phyloP scores from a whole-genome alignment of 2,329 filamentous ascomycete genomes.

The Simplicillium aogashimaense region DNA sequence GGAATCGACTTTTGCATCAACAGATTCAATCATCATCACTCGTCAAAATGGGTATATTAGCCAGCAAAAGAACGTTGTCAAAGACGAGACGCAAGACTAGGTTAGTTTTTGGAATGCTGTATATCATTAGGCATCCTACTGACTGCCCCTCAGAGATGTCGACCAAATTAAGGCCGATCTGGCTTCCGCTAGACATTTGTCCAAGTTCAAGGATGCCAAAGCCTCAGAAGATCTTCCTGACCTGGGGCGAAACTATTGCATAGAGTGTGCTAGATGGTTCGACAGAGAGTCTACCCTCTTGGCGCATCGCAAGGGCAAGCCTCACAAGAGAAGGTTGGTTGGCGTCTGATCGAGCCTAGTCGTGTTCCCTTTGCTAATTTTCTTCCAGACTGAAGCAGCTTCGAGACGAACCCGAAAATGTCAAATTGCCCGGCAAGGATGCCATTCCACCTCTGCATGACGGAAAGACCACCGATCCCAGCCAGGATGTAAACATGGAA shows the following conservation, averaged over 20 bases:
- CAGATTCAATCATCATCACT: not conserved
- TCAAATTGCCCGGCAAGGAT: not conserved
- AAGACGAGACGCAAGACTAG: constrained; percentile 67
- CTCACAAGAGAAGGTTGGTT: constrained; percentile 71
- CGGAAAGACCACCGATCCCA: constrained; percentile 7
- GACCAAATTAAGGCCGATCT: constrained; percentile 88
- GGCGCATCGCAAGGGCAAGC: constrained; percentile 75
- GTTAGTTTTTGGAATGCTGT: constrained; percentile 26
- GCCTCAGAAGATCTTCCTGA: constrained; percentile 79
- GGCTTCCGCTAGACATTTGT: constrained; percentile 66
- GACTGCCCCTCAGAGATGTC: constrained; percentile 56
- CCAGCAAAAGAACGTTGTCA: constrained; percentile 53
- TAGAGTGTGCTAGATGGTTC: constrained; percentile 94
- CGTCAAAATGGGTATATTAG: constrained; percentile 53
- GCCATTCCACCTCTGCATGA: too few species aligned
- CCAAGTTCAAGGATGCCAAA: constrained; percentile 69
- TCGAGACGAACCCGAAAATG: constrained; percentile 51
- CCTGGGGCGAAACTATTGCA: constrained; percentile 77
- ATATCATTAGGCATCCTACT: not conserved
- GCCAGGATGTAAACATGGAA: constrained; percentile 22
- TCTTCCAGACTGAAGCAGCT: constrained; percentile 63
- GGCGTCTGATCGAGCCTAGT: constrained; percentile 6
- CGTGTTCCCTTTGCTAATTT: constrained; percentile 13
- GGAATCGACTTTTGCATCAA: not conserved
- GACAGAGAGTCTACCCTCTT: constrained; percentile 71